Conservation (phyloP, 139 green algal species). For the Haematococcus lacustris region DNA sequence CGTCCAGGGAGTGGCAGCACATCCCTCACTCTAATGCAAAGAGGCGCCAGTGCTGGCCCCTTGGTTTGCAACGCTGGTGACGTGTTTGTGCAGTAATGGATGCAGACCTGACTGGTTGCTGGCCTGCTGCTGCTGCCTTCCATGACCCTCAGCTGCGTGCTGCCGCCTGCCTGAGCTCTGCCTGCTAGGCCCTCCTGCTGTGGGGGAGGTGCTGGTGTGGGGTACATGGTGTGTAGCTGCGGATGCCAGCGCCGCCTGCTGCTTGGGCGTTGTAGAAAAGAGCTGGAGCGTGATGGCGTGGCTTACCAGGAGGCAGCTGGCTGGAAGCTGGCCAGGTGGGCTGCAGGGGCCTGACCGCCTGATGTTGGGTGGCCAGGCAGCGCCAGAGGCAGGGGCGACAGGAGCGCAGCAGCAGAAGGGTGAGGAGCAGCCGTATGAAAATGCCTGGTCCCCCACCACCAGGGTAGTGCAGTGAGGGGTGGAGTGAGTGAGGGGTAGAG, state of each 20-base stretch:
- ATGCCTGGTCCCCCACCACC: background rate
- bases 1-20: background rate
- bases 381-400: too few species aligned
- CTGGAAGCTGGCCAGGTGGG: conserved; percentile 1
- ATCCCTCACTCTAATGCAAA: too few species aligned
- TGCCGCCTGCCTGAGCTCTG: background rate
- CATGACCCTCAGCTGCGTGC: too few species aligned
- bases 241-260: background rate
- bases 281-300: conserved; percentile 14
- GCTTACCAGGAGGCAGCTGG: background rate
- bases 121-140: too few species aligned
- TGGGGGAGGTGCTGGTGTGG: background rate
- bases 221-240: background rate
- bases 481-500: too few species aligned
- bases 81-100: too few species aligned
- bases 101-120: background rate
- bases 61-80: too few species aligned
- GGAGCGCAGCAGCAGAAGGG: too few species aligned
- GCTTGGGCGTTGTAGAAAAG: conserved; percentile 2
- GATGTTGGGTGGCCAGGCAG: background rate
- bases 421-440: too few species aligned
- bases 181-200: background rate
- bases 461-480: background rate
- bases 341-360: background rate
- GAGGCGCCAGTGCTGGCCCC: too few species aligned